phyloP scores from a whole-genome alignment of 148 eudicot species.

The Rhododendron henanense region DNA sequence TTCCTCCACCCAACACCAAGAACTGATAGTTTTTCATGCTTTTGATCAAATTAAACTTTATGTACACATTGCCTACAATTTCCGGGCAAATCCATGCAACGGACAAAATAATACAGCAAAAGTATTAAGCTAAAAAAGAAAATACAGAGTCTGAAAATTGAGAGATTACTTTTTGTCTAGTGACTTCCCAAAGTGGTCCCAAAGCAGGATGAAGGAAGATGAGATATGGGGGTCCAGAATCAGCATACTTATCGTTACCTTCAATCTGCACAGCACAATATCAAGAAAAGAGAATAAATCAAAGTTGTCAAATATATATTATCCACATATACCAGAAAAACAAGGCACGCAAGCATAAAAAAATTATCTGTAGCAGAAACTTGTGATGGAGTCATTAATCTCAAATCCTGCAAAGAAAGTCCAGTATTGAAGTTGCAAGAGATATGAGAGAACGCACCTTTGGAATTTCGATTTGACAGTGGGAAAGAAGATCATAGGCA shows the following conservation, averaged over 20 bases:
- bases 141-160: not conserved
- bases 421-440: not conserved
- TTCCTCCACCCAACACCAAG: not conserved
- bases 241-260: constrained; percentile 62
- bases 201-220: constrained; percentile 91
- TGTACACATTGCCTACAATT: not conserved
- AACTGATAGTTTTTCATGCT: not conserved
- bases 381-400: constrained; percentile 4
- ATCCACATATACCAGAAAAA: not conserved
- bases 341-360: not conserved
- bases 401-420: not conserved
- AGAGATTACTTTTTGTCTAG: constrained; percentile 72
- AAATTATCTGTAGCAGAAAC: constrained; percentile 2
- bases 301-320: constrained; percentile 6
- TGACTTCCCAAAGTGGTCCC: constrained; percentile 96
- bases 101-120: not conserved
- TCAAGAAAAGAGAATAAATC: not conserved
- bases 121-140: not conserved
- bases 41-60: not conserved
- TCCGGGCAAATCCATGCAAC: not conserved
- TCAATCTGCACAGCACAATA: constrained; percentile 50
- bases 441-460: constrained; percentile 38
- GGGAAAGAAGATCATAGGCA: constrained; percentile 85
- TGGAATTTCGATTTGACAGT: constrained; percentile 63
- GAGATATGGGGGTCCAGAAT: constrained; percentile 89